Percentiles rank a stretch among this genome's conserved stretches.
Conservation (phyloP, 768 basidiomycete species). For the Basidioascus undulatus region DNA sequence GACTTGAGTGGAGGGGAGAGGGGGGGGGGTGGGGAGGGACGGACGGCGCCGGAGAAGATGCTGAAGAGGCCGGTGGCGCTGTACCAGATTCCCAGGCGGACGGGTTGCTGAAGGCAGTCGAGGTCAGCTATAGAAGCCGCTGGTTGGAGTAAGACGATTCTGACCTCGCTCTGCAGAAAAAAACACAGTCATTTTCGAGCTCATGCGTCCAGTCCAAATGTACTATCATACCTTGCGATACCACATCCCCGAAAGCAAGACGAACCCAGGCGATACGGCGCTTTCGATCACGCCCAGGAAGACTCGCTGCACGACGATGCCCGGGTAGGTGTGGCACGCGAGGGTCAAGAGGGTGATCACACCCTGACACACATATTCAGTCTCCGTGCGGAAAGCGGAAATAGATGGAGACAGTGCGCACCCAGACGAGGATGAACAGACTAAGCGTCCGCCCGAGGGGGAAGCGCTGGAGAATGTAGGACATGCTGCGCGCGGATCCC, state of each 20-base stretch:
- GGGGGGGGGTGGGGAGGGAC: too few relatives aligned
- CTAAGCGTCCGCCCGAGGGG: slow-evolving; percentile 4
- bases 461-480: slow-evolving; percentile 2
- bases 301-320: slow-evolving; percentile 8
- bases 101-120: slow-evolving; percentile 11
- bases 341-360: slow-evolving; percentile 5
- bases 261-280: slow-evolving; percentile 16
- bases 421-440: slow-evolving; percentile 1
- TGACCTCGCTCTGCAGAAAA: too few relatives aligned
- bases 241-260: slow-evolving; percentile 19
- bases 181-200: too few relatives aligned
- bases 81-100: slow-evolving; percentile 19
- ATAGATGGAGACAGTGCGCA: not conserved
- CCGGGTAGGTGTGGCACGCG: slow-evolving; percentile 3
- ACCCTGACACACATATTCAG: not conserved
- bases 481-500: too few relatives aligned
- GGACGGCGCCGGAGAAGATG: slow-evolving; percentile 18
- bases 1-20: too few relatives aligned
- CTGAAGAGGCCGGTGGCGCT: slow-evolving; percentile 19
- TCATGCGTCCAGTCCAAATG: too few relatives aligned
- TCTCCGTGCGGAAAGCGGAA: not conserved
- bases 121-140: too few relatives aligned
- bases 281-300: slow-evolving; percentile 8
- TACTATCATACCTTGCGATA: slow-evolving; percentile 19
- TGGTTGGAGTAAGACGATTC: too few relatives aligned